These are phyloP conservation scores for Clitopilus hobsonii DNA, from an alignment of 768 basidiomycete genomes.

Conservation along the genomic window DNA sequence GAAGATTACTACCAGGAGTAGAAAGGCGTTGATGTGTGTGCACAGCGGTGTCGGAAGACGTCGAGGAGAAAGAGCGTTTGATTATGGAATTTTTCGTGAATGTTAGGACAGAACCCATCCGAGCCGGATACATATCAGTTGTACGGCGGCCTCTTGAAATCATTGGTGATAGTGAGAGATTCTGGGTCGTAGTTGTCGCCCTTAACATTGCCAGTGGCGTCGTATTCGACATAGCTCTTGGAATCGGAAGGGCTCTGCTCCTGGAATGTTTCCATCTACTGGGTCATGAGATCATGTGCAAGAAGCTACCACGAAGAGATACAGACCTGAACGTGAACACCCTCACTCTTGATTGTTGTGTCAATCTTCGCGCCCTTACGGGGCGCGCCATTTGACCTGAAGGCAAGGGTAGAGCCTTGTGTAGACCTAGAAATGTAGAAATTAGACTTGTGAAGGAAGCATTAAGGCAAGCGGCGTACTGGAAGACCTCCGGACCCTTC, in stretches of 20 bases:
- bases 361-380: conserved; percentile 31
- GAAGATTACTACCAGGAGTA: background rate
- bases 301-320: background rate
- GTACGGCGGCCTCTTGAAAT: conserved; percentile 60
- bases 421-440: conserved; percentile 19
- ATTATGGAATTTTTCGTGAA: background rate
- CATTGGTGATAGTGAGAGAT: conserved; percentile 50
- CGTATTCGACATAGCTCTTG: conserved; percentile 45
- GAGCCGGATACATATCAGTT: conserved; percentile 14
- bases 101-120: background rate
- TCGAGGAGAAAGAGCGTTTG: conserved; percentile 2
- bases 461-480: conserved; percentile 31
- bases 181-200: conserved; percentile 51
- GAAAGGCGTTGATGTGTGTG: background rate
- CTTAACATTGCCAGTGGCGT: conserved; percentile 48
- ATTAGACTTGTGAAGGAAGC: background rate
- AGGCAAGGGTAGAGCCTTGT: conserved; percentile 55
- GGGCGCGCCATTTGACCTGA: conserved; percentile 37
- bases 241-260: conserved; percentile 33
- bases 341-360: conserved; percentile 33
- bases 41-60: background rate
- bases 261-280: conserved; percentile 63
- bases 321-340: conserved; percentile 58
- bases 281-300: conserved; percentile 1
- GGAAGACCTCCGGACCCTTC: conserved; percentile 45